phyloP scores from a whole-genome alignment of 2,329 filamentous ascomycete species.

The Neopestalotiopsis rosae region DNA sequence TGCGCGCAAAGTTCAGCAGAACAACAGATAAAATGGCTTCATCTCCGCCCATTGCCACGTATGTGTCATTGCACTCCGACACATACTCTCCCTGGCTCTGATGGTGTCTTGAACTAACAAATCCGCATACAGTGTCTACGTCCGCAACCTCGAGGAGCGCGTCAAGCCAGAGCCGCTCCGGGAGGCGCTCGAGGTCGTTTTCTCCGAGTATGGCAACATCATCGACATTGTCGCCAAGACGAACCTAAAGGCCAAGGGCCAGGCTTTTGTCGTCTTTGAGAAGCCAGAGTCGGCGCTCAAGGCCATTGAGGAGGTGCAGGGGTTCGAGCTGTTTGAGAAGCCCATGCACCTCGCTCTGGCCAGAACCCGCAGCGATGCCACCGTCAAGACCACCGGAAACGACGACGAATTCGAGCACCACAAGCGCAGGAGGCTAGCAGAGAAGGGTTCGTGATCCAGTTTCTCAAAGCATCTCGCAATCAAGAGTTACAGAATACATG shows the following conservation, averaged over 20 bases:
- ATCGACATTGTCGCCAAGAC: constrained; percentile 87
- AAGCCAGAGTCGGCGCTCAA: constrained; percentile 76
- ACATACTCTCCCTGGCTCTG: constrained; percentile 44
- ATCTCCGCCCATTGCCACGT: constrained; percentile 64
- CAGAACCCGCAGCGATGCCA: constrained; percentile 84
- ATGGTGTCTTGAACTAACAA: constrained; percentile 20
- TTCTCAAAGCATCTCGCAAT: background rate
- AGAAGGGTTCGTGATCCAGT: constrained; percentile 72
- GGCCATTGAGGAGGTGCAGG: constrained; percentile 88
- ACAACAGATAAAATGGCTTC: constrained; percentile 37
- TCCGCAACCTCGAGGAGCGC: constrained; percentile 89
- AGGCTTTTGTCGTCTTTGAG: constrained; percentile 94
- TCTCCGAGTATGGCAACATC: constrained; percentile 86
- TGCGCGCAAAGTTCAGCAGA: background rate
- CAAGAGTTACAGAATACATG: constrained; percentile 17
- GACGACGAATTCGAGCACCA: constrained; percentile 86
- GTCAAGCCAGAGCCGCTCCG: constrained; percentile 82
- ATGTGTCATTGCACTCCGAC: constrained; percentile 77
- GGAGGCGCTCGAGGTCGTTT: constrained; percentile 75
- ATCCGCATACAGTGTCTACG: constrained; percentile 59
- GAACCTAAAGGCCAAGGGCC: constrained; percentile 90
- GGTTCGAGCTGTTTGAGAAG: constrained; percentile 92
- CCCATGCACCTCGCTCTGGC: constrained; percentile 86
- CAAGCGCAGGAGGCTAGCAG: constrained; percentile 81
- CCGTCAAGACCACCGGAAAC: constrained; percentile 74